phyloP scores from a whole-genome alignment of 768 basidiomycete genomes.

The Psilocybe sp. region DNA sequence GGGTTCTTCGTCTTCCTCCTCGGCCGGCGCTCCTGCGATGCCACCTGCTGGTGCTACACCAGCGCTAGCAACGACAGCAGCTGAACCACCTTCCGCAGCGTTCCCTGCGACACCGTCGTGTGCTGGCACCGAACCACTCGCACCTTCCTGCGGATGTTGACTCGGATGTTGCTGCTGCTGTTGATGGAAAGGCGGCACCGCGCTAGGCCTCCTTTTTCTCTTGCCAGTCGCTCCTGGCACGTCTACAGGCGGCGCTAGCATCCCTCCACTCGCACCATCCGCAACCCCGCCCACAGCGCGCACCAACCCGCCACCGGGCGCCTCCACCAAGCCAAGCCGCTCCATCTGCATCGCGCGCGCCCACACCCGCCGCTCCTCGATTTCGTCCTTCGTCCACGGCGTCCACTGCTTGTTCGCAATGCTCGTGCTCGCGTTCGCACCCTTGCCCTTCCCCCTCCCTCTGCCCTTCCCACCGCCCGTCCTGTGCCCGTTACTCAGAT shows the following conservation, averaged over 20 bases:
- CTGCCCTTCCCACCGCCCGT: too few relatives aligned
- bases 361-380: conserved; percentile 8
- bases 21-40: conserved; percentile 34
- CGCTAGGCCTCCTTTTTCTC: not conserved
- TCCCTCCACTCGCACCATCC: not conserved
- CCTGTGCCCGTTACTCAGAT: too few relatives aligned
- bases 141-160: not conserved
- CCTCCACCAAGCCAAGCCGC: not conserved
- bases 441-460: too few relatives aligned
- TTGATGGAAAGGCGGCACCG: not conserved
- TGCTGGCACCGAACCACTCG: not conserved
- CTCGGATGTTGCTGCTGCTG: not conserved
- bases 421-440: conserved; percentile 23
- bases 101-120: not conserved
- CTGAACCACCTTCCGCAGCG: not conserved
- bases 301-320: not conserved
- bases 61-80: not conserved
- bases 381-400: conserved; percentile 44
- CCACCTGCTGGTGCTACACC: conserved; percentile 3
- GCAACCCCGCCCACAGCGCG: not conserved
- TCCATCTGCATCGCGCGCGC: not conserved
- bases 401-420: not conserved
- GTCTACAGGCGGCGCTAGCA: not conserved
- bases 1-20: conserved; percentile 47
- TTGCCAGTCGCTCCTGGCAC: not conserved